Conservation (phyloP, 164 flowering plant genomes). For the Magnolia officinalis region DNA sequence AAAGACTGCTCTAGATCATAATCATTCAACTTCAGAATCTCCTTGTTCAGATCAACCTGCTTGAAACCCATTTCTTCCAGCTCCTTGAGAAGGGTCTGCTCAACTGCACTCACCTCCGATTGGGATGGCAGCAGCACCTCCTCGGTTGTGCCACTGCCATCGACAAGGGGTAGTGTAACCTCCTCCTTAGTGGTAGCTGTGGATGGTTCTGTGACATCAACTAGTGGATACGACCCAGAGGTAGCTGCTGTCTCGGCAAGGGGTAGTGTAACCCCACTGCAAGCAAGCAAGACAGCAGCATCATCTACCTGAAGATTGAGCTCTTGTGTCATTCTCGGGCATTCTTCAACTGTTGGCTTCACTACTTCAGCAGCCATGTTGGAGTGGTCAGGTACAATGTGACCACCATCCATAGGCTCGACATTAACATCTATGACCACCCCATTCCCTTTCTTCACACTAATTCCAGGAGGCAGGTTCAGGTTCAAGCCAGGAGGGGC, state of each 20-base stretch:
- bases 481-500: constrained; percentile 40
- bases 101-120: constrained; percentile 6
- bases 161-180: neutral
- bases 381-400: constrained; percentile 5
- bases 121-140: neutral
- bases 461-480: constrained; percentile 54
- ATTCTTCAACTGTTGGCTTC: constrained; percentile 22
- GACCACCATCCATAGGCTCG: constrained; percentile 24
- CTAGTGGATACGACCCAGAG: constrained; percentile 34
- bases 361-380: constrained; percentile 12
- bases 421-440: constrained; percentile 28
- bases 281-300: neutral
- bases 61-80: constrained; percentile 84
- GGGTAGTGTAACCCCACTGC: neutral
- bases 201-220: constrained; percentile 27
- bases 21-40: constrained; percentile 55
- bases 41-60: constrained; percentile 70
- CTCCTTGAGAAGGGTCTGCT: constrained; percentile 52
- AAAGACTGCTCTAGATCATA: constrained; percentile 63
- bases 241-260: constrained; percentile 10
- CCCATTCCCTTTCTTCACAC: constrained; percentile 18
- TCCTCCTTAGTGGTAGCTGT: constrained; percentile 1
- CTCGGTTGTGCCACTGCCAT: neutral
- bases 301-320: constrained; percentile 23
- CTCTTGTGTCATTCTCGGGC: constrained; percentile 25